Evolutionary conservation across 2,329 filamentous ascomycete genomes (phyloP).

Genomic region (Fusarium papillatum): DNA sequence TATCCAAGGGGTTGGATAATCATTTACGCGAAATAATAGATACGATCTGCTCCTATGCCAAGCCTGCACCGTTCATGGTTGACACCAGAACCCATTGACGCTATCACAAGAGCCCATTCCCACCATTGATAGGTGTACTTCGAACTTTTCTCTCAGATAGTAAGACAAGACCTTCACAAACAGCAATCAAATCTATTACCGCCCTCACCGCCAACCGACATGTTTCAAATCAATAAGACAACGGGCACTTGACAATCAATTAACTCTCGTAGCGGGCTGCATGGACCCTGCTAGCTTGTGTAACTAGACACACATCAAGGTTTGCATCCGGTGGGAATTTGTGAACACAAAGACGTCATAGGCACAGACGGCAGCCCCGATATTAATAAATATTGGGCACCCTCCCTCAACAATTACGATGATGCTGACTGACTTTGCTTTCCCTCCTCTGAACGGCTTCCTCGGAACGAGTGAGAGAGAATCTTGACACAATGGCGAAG

Average conservation of each 20-base stretch:
- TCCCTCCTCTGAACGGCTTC: neutral
- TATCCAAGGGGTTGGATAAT: neutral
- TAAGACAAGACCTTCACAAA: neutral
- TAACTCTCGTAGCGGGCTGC: neutral
- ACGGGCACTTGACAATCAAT: neutral
- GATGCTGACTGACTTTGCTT: neutral
- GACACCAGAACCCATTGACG: neutral
- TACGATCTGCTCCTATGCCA: too few relatives aligned
- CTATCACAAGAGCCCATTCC: neutral
- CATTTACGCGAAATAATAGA: neutral
- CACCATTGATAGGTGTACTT: neutral
- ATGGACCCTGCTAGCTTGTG: neutral
- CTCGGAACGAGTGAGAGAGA: neutral
- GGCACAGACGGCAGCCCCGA: neutral
- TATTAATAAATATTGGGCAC: neutral
- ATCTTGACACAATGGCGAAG: conserved; percentile 3
- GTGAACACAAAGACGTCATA: conserved; percentile 6
- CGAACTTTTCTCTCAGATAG: neutral
- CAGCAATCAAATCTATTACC: neutral
- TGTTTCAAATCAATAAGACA: neutral
- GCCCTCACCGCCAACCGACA: neutral
- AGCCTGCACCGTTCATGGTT: neutral
- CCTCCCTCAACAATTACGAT: neutral
- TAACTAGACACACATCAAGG: neutral
- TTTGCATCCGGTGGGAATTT: neutral